These are phyloP conservation scores for Lipomyces japonicus DNA, from an alignment of 805 yeast species.

Conservation along the genomic window DNA sequence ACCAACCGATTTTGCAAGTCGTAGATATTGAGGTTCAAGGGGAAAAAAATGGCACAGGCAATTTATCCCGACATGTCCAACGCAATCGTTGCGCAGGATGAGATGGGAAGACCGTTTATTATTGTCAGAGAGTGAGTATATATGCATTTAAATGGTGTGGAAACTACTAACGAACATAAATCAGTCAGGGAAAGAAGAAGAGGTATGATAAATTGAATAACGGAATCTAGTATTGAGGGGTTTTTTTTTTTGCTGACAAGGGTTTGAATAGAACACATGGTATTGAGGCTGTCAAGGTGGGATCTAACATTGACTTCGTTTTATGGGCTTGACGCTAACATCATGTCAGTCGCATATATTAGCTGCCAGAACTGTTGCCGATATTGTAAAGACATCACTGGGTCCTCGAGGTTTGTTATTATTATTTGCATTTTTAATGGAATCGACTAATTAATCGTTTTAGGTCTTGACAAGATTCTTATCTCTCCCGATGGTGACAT, in stretches of 20 bases:
- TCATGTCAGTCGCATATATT: conserved; percentile 78
- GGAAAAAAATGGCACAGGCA: conserved; percentile 43
- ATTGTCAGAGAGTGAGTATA: conserved; percentile 79
- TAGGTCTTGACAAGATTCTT: conserved; percentile 85
- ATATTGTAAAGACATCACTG: conserved; percentile 83
- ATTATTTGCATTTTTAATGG: too few relatives aligned
- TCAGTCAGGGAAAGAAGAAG: conserved; percentile 42
- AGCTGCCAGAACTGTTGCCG: conserved; percentile 93
- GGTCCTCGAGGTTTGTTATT: conserved; percentile 81
- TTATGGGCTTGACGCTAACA: neutral
- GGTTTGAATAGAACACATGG: conserved; percentile 62
- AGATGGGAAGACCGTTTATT: conserved; percentile 97
- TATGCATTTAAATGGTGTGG: neutral
- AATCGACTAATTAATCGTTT: too few relatives aligned
- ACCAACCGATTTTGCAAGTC: too few relatives aligned
- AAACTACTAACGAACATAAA: conserved; percentile 6
- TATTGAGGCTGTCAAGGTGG: conserved; percentile 60
- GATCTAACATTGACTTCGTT: neutral
- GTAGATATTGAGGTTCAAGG: too few relatives aligned
- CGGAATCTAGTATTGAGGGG: neutral
- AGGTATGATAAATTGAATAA: conserved; percentile 13
- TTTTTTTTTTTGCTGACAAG: neutral
- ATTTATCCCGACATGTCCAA: conserved; percentile 81
- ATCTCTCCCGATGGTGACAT: conserved; percentile 96
- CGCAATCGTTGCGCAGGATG: conserved; percentile 98